These are phyloP conservation scores for Rhodotorula glutinis DNA, from an alignment of 1,284 basidiomycete genomes.

Conservation along the genomic window DNA sequence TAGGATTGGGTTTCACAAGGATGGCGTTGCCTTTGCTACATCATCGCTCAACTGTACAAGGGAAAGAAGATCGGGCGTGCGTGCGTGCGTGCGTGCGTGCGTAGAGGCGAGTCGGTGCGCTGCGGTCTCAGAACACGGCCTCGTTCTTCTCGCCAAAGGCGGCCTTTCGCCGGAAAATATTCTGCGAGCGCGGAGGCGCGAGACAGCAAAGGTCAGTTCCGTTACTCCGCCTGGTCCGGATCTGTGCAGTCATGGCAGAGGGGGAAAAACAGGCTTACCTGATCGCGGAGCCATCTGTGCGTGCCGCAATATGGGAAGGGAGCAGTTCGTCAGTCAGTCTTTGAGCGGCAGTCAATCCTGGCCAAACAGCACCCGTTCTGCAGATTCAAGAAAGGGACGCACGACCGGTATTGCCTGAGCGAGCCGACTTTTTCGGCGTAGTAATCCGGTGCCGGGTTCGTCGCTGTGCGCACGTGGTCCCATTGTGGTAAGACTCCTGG, in stretches of 20 bases:
- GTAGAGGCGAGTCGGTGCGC: too few relatives aligned
- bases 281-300: slow-evolving; percentile 2
- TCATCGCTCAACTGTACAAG: too few relatives aligned
- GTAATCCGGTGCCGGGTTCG: slow-evolving; percentile 37
- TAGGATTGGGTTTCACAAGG: too few relatives aligned
- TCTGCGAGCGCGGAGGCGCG: slow-evolving; percentile 26
- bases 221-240: too few relatives aligned
- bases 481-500: too few relatives aligned
- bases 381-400: not conserved
- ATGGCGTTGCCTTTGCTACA: too few relatives aligned
- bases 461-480: not conserved
- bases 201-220: not conserved
- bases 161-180: slow-evolving; percentile 38
- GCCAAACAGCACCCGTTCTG: too few relatives aligned
- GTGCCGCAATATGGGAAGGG: not conserved
- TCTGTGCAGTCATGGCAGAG: too few relatives aligned
- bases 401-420: slow-evolving; percentile 36
- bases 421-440: slow-evolving; percentile 42
- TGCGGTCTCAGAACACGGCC: slow-evolving; percentile 1
- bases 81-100: too few relatives aligned
- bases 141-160: slow-evolving; percentile 8
- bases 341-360: too few relatives aligned
- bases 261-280: not conserved
- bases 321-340: not conserved
- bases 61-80: too few relatives aligned